Base-by-base conservation (phyloP, 2,329 filamentous ascomycete genomes). In the Volutella citrinella region DNA sequence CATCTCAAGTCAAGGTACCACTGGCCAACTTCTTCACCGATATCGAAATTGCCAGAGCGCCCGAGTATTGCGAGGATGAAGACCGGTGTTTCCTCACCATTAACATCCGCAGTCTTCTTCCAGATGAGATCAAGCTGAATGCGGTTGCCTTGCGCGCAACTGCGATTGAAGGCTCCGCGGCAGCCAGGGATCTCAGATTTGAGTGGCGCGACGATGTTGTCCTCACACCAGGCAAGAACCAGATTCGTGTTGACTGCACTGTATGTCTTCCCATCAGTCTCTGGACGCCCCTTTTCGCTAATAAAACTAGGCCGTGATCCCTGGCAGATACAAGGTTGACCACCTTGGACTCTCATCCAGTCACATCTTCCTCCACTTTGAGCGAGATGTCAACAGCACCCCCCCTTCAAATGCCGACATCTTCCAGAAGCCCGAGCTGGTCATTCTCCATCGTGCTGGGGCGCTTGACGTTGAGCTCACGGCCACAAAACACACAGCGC, bases 71-170 rank as follows among this genome's bases (percentile, higher is more conserved):
- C 30, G 71, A 82, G 1, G 72, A 79, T 14, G 77, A 74, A 44
- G 91, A 97, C 57, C 82, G 85, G 11, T 91, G 94, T 46, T 75
- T 78, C 8, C 56, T 95, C 13, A 68, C 73, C 3, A 56, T 98
- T 4, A 74, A 72, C 14, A 64, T 95, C 26, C 69, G 76, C 30
- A 89, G 88, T 57, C 60, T 95, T 3, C 65, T 96, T 3, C 76
- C 80, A 1, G 85, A 89, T 27, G 70, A 78, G 2, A 66, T 95
- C 8, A 70, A 74, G 9, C 62, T 93, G 3, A 77, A 88, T 26
- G 70, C 73, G 12, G 73, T 81, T 9, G 80, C 70, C 31, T 63
- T 93, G 14, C 77, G 77, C 18, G 68, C 94, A 8, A 68, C 78
- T 5, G 74, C 74, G 47, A 63, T 70, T 0, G 61, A 68, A 4